A percentile compares a stretch with the other conserved stretches of the same genome.
Evolutionary conservation across 1,284 basidiomycete genomes (phyloP).

Genomic region (Sphaerobolus stellatus): DNA sequence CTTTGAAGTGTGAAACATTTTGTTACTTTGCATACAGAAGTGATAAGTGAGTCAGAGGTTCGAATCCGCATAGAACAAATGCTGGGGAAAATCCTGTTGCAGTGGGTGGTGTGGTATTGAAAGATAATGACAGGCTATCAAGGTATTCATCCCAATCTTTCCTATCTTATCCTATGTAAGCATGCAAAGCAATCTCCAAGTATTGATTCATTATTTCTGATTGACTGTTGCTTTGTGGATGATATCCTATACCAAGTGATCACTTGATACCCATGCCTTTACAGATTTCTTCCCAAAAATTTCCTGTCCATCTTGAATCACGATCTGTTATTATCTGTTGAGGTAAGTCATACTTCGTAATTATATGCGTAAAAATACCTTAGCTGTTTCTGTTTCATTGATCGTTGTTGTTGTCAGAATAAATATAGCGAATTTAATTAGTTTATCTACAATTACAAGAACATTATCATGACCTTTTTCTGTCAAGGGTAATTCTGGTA

Average conservation of each 20-base stretch:
- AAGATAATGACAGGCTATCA: constrained; percentile 43
- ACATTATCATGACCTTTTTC: constrained; percentile 16
- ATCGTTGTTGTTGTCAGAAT: background rate
- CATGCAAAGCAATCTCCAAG: constrained; percentile 34
- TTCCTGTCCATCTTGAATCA: constrained; percentile 16
- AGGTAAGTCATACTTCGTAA: constrained; percentile 16
- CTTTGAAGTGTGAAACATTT: background rate
- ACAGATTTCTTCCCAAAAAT: constrained; percentile 17
- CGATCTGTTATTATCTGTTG: constrained; percentile 19
- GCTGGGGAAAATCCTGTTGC: constrained; percentile 38
- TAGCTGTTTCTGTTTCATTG: constrained; percentile 6
- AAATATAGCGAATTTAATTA: constrained; percentile 11
- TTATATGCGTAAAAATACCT: constrained; percentile 17
- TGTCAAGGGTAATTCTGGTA: constrained; percentile 12
- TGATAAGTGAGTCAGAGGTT: background rate
- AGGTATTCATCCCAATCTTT: constrained; percentile 44
- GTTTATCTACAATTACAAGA: constrained; percentile 21
- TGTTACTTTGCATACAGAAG: background rate
- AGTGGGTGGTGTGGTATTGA: constrained; percentile 40
- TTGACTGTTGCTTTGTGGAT: constrained; percentile 23
- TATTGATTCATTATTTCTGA: constrained; percentile 20
- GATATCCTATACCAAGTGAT: constrained; percentile 16
- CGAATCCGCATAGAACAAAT: constrained; percentile 1
- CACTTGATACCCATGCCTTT: constrained; percentile 11
- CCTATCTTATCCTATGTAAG: constrained; percentile 40